These are phyloP conservation scores for Phoma sp. DNA, from an alignment of 2,329 filamentous ascomycete genomes.

Conservation along the genomic window DNA sequence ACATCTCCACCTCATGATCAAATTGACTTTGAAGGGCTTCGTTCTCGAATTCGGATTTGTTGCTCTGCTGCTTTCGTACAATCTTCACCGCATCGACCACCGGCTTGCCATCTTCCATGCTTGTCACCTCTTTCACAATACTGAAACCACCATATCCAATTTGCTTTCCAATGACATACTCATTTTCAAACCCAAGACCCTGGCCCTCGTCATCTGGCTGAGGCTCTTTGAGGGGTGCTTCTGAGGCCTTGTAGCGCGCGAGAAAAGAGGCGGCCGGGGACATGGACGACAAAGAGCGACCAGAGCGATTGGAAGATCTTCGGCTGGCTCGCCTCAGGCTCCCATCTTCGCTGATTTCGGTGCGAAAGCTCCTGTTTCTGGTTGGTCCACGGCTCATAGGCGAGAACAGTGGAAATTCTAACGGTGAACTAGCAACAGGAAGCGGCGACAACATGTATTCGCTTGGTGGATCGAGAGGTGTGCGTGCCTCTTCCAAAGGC, in stretches of 20 bases:
- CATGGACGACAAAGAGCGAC: constrained; percentile 56
- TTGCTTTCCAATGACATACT: constrained; percentile 71
- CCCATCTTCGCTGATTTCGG: constrained; percentile 41
- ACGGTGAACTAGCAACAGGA: constrained; percentile 39
- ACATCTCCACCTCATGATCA: constrained; percentile 71
- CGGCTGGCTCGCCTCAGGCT: constrained; percentile 46
- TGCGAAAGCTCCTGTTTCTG: constrained; percentile 42
- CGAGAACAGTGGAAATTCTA: constrained; percentile 42
- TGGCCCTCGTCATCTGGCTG: constrained; percentile 72
- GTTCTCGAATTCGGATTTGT: constrained; percentile 65
- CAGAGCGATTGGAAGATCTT: constrained; percentile 55
- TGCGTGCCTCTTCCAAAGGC: constrained; percentile 46
- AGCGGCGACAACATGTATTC: constrained; percentile 47
- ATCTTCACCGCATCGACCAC: constrained; percentile 70
- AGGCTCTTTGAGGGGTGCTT: constrained; percentile 47
- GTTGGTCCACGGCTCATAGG: constrained; percentile 34
- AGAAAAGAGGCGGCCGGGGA: constrained; percentile 65
- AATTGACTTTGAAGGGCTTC: constrained; percentile 70
- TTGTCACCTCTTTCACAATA: constrained; percentile 69
- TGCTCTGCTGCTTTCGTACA: constrained; percentile 64
- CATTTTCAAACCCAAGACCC: constrained; percentile 63
- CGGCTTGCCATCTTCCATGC: constrained; percentile 61
- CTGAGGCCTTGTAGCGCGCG: constrained; percentile 56
- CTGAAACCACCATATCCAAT: constrained; percentile 72
- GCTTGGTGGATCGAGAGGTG: constrained; percentile 42